phyloP scores from a whole-genome alignment of 2,329 filamentous ascomycete species.

The Diaporthe helianthi region DNA sequence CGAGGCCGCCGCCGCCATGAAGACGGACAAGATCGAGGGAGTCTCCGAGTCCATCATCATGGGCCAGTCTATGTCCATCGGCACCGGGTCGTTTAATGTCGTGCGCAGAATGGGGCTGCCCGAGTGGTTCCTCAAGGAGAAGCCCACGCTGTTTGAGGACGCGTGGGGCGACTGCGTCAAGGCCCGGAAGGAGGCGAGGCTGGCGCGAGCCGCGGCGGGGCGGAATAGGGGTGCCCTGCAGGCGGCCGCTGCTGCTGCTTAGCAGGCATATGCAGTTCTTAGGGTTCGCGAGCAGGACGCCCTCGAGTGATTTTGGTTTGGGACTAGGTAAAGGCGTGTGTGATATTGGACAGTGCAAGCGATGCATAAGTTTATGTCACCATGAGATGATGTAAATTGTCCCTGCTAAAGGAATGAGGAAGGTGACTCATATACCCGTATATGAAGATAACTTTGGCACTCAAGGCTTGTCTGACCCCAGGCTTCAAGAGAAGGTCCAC shows the following conservation, averaged over 20 bases:
- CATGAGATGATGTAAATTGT: background rate
- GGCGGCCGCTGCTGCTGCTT: constrained; percentile 29
- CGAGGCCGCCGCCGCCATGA: constrained; percentile 90
- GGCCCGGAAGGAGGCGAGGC: constrained; percentile 39
- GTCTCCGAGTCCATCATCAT: constrained; percentile 98
- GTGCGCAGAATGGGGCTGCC: constrained; percentile 77
- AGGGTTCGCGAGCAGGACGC: background rate
- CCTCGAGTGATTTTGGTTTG: background rate
- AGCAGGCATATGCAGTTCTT: background rate
- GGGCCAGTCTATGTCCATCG: constrained; percentile 91
- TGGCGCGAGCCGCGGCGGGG: constrained; percentile 9
- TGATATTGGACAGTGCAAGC: background rate
- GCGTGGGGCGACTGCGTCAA: constrained; percentile 52
- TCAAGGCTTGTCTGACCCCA: background rate
- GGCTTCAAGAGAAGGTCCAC: no score
- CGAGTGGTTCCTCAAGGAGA: constrained; percentile 62
- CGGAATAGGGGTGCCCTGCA: background rate
- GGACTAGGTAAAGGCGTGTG: no score
- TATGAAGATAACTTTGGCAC: background rate
- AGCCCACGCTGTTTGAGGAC: constrained; percentile 76
- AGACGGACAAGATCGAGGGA: constrained; percentile 89
- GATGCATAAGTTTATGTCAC: background rate
- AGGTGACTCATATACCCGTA: background rate
- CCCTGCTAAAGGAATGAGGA: background rate
- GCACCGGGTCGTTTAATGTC: constrained; percentile 91